Conservation (phyloP, 768 basidiomycete species). For the Xanthoconium stramineum region DNA sequence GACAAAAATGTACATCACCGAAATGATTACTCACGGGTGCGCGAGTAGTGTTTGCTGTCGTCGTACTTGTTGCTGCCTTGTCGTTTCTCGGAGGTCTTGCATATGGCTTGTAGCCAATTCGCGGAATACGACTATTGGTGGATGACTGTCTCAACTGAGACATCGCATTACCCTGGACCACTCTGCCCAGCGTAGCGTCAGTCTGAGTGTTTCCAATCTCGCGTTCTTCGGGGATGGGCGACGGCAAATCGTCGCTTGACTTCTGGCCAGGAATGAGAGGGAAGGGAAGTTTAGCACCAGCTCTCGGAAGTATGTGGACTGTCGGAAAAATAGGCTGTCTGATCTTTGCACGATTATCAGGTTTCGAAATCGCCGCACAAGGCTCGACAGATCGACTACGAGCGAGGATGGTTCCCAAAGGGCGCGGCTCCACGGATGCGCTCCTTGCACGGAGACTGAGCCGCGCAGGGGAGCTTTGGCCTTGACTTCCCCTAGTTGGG, state of each 20-base stretch:
- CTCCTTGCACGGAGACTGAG: conserved; percentile 27
- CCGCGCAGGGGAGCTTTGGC: conserved; percentile 15
- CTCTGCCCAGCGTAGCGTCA: conserved; percentile 15
- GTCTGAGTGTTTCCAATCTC: conserved; percentile 11
- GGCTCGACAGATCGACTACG: conserved; percentile 34
- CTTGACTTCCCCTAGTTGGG: conserved; percentile 16
- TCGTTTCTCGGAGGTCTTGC: conserved; percentile 34
- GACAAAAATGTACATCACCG: not conserved
- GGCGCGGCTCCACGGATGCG: conserved; percentile 35
- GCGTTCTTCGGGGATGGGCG: conserved; percentile 34
- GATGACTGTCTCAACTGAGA: conserved; percentile 48
- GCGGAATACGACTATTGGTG: conserved; percentile 56
- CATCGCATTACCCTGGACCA: conserved; percentile 30
- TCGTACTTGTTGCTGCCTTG: conserved; percentile 1
- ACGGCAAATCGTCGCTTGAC: conserved; percentile 17
- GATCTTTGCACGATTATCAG: conserved; percentile 8
- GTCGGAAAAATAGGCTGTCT: conserved; percentile 24
- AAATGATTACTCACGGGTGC: conserved; percentile 17
- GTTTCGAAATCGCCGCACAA: conserved; percentile 3
- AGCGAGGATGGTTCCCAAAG: conserved; percentile 6
- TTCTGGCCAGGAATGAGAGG: conserved; percentile 26
- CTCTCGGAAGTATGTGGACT: conserved; percentile 2
- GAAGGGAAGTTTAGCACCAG: conserved; percentile 25
- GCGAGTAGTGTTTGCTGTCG: conserved; percentile 4
- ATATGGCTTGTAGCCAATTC: conserved; percentile 60